Conservation (phyloP, 2,329 filamentous ascomycete genomes). For the Sporothrix pseudoabietina region DNA sequence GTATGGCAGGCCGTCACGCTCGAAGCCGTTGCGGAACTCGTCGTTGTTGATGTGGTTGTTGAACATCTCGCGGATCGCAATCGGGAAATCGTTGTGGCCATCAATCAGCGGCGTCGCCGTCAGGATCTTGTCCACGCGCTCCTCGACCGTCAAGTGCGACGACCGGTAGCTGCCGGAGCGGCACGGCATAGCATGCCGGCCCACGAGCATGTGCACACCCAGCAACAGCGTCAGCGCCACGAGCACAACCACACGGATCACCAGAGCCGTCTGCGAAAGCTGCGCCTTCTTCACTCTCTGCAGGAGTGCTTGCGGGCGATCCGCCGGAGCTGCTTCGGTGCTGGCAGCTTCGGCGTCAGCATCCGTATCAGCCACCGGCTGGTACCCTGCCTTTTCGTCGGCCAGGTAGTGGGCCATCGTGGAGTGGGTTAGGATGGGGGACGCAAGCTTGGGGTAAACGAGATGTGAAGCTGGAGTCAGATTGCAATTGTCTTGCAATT, state of each 20-base stretch:
- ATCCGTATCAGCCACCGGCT: background rate
- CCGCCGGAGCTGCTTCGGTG: too few relatives aligned
- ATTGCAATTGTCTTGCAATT: background rate
- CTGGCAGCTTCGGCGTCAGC: background rate
- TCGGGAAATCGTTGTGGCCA: slow-evolving; percentile 86
- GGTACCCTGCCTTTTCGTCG: slow-evolving; percentile 19
- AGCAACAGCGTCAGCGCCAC: slow-evolving; percentile 19
- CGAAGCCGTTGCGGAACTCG: slow-evolving; percentile 74
- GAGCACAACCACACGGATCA: slow-evolving; percentile 21
- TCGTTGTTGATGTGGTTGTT: slow-evolving; percentile 76
- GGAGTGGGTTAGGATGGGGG: background rate
- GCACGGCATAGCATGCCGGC: background rate
- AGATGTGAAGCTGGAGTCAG: background rate
- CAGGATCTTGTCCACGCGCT: slow-evolving; percentile 36
- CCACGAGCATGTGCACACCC: slow-evolving; percentile 20
- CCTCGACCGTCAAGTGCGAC: slow-evolving; percentile 31
- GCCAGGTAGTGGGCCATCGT: slow-evolving; percentile 7
- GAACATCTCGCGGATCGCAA: slow-evolving; percentile 66
- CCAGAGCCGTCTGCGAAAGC: background rate
- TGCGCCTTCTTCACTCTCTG: slow-evolving; percentile 4
- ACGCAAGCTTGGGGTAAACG: background rate
- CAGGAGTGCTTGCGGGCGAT: background rate
- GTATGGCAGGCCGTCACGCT: slow-evolving; percentile 64
- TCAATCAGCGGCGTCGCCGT: slow-evolving; percentile 50
- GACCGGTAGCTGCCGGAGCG: background rate